These are phyloP conservation scores for Saturnispora galanensis DNA, from an alignment of 805 yeast species.

Conservation along the genomic window DNA sequence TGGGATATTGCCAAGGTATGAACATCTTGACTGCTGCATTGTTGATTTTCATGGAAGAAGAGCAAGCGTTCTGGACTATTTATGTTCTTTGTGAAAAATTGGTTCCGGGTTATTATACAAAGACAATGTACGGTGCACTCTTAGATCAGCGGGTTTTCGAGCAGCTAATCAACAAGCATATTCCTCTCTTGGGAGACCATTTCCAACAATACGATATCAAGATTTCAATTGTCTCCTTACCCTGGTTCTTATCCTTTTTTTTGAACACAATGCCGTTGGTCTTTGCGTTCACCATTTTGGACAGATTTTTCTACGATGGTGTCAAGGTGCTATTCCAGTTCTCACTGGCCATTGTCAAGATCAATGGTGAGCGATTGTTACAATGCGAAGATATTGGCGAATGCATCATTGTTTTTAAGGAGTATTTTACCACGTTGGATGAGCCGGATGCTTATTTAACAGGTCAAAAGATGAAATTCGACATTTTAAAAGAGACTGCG, in stretches of 20 bases:
- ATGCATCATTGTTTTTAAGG: constrained; percentile 76
- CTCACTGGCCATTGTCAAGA: constrained; percentile 78
- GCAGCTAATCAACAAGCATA: constrained; percentile 73
- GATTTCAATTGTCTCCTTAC: constrained; percentile 82
- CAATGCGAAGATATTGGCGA: constrained; percentile 85
- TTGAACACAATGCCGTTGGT: constrained; percentile 91
- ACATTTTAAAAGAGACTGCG: constrained; percentile 82
- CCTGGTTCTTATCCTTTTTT: constrained; percentile 91
- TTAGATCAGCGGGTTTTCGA: constrained; percentile 93
- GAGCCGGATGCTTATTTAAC: constrained; percentile 56
- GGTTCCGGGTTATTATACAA: constrained; percentile 93
- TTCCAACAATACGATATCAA: constrained; percentile 75
- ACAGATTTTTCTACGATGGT: constrained; percentile 84
- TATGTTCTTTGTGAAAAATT: constrained; percentile 70
- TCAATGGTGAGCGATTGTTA: constrained; percentile 78
- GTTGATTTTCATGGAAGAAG: constrained; percentile 82
- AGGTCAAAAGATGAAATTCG: constrained; percentile 71
- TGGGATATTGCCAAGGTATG: constrained; percentile 99
- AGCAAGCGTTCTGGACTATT: constrained; percentile 93
- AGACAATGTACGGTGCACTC: constrained; percentile 94
- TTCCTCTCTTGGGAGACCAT: constrained; percentile 86
- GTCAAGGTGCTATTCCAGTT: constrained; percentile 85
- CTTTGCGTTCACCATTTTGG: constrained; percentile 85
- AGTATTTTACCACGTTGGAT: constrained; percentile 68
- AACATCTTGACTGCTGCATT: constrained; percentile 81